Evolutionary conservation across 164 flowering plant species (phyloP).

Genomic region (Akebia trifoliata): DNA sequence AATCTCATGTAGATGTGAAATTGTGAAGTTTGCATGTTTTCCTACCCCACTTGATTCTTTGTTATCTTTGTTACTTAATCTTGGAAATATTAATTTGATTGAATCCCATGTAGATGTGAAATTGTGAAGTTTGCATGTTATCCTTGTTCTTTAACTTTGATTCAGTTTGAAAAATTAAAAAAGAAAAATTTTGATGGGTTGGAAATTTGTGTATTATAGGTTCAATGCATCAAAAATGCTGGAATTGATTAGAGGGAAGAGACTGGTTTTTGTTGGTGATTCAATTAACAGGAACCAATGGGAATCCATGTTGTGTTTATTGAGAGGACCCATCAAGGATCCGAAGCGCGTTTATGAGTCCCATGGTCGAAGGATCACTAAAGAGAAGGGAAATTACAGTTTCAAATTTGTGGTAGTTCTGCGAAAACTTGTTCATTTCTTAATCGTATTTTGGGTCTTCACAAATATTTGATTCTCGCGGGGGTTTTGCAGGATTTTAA

Average conservation of each 20-base stretch:
- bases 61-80: no score
- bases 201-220: constrained; percentile 30
- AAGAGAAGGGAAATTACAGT: constrained; percentile 72
- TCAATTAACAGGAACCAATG: constrained; percentile 96
- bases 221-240: constrained; percentile 78
- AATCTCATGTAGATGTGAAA: no score
- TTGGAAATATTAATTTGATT: no score
- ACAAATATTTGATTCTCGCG: constrained; percentile 8
- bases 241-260: constrained; percentile 80
- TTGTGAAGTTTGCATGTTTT: no score
- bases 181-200: background rate
- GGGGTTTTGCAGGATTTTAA: constrained; percentile 63
- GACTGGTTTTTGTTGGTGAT: constrained; percentile 92
- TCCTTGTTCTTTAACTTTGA: no score
- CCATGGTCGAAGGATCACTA: constrained; percentile 71
- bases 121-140: no score
- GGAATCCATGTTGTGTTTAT: constrained; percentile 96
- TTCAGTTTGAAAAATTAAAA: no score
- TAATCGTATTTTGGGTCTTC: background rate
- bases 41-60: no score
- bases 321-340: constrained; percentile 67
- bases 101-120: no score
- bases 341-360: constrained; percentile 78
- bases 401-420: constrained; percentile 81
- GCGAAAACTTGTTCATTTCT: background rate